Base-by-base conservation (phyloP, 148 eudicot genomes). In the Silene uniflora region DNA sequence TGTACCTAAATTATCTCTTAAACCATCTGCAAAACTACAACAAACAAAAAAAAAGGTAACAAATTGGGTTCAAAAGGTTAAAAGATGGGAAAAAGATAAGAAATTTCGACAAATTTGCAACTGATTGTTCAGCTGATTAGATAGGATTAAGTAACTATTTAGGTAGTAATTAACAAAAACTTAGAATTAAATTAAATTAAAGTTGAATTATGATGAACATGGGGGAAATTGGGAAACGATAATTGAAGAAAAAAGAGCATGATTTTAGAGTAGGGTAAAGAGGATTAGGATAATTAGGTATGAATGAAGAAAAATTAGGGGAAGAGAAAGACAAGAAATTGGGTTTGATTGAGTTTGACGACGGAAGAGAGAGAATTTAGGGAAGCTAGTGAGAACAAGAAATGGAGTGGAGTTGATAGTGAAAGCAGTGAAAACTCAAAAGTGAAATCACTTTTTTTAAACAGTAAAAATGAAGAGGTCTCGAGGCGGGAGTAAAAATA, bases 21-120 rank as follows among this genome's bases (percentile, higher is more conserved):
- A 47, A 78, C 16, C 13, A 60, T 21, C 82, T 75, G 70, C 74
- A 75, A 69, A 73, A 74, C 69, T 58, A 73, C 19, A 35, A 58
- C 24, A 68, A 65, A 42, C 12, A 63, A 73, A 11, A n/a, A n/a
- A 44, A 67, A 22, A 18, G 1, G 60, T 49, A 7, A 64, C 17
- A 69, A 39, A 39, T 21, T 8, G 12, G 10, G 9, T n/a, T 77
- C 59, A 12, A 65, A 55, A 39, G 44, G 14, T 10, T 14, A 3
- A 56, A 21, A 35, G 3, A 49, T 0, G 16, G 16, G 16, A 2
- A 54, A 5, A 14, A 14, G 23, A 27, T 55, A 19, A 54, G 82
- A 71, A 56, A 22, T 80, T 22, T 75, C 79, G 78, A 80, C 72
- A 25, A 75, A 70, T 70, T 75, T 56, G 22, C 13, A 72, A 32